Conservation (phyloP, 1,139 yeast genomes). For the Taphrina communis region DNA sequence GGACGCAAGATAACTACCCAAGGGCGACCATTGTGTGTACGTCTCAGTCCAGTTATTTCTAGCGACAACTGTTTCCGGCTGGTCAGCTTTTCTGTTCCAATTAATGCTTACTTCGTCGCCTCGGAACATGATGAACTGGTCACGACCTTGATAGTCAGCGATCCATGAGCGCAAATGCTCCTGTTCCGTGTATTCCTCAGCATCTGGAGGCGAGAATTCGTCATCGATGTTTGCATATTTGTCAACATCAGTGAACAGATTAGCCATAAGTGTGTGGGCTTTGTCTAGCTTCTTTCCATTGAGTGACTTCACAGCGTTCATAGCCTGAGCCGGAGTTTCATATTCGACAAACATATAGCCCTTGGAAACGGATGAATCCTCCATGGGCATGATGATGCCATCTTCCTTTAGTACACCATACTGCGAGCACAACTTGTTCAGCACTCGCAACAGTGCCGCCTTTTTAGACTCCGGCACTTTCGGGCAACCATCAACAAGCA, state of each 20-base stretch:
- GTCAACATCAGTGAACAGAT: slow-evolving; percentile 83
- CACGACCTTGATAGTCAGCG: slow-evolving; percentile 86
- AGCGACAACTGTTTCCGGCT: slow-evolving; percentile 78
- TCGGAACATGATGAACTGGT: slow-evolving; percentile 81
- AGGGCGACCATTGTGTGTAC: slow-evolving; percentile 88
- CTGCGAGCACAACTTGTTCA: slow-evolving; percentile 75
- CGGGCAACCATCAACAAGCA: slow-evolving; percentile 95
- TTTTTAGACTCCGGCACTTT: slow-evolving; percentile 89
- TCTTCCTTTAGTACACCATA: slow-evolving; percentile 74
- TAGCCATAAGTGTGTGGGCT: slow-evolving; percentile 85
- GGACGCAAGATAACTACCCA: slow-evolving; percentile 86
- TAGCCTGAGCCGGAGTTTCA: slow-evolving; percentile 70
- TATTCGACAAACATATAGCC: slow-evolving; percentile 80
- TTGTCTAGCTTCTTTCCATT: slow-evolving; percentile 92
- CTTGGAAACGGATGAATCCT: slow-evolving; percentile 60
- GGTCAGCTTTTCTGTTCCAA: slow-evolving; percentile 82
- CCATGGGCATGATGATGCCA: slow-evolving; percentile 77
- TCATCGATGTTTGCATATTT: slow-evolving; percentile 75
- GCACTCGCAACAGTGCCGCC: slow-evolving; percentile 80
- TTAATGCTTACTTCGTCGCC: slow-evolving; percentile 81
- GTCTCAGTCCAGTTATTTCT: slow-evolving; percentile 84
- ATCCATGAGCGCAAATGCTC: slow-evolving; percentile 91
- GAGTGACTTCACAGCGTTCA: slow-evolving; percentile 76
- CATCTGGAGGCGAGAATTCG: slow-evolving; percentile 63
- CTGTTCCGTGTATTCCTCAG: slow-evolving; percentile 54